Conservation (phyloP, 2,329 filamentous ascomycete genomes). For the Fusarium ambrosium region DNA sequence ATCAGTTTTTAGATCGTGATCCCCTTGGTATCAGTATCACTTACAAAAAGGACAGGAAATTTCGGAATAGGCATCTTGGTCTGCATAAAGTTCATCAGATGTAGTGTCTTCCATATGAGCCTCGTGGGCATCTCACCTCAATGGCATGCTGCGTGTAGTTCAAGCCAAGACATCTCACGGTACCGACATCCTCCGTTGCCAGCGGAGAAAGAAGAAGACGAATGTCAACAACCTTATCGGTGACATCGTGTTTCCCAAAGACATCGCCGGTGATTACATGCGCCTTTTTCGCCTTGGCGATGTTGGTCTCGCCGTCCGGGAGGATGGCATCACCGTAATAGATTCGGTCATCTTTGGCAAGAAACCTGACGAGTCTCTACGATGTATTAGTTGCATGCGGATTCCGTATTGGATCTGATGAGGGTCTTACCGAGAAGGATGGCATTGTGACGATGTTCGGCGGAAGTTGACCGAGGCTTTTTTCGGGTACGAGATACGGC, state of each 20-base stretch:
- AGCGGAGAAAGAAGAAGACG: neutral
- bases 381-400: neutral
- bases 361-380: neutral
- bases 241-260: neutral
- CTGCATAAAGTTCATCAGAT: neutral
- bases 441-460: neutral
- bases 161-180: neutral
- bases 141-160: neutral
- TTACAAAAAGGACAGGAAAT: neutral
- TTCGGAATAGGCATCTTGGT: conserved; percentile 1
- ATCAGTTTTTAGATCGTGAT: neutral
- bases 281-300: neutral
- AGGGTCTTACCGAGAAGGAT: neutral
- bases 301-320: neutral
- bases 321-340: neutral
- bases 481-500: neutral
- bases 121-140: neutral
- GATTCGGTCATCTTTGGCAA: neutral
- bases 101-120: neutral
- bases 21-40: neutral
- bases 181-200: neutral
- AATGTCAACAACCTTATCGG: neutral
- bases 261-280: neutral
- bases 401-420: neutral
- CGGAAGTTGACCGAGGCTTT: neutral